Percentiles rank a stretch among this genome's conserved stretches.
Evolutionary conservation across 768 basidiomycete genomes (phyloP).

Genomic region (Amanita inopinata): DNA sequence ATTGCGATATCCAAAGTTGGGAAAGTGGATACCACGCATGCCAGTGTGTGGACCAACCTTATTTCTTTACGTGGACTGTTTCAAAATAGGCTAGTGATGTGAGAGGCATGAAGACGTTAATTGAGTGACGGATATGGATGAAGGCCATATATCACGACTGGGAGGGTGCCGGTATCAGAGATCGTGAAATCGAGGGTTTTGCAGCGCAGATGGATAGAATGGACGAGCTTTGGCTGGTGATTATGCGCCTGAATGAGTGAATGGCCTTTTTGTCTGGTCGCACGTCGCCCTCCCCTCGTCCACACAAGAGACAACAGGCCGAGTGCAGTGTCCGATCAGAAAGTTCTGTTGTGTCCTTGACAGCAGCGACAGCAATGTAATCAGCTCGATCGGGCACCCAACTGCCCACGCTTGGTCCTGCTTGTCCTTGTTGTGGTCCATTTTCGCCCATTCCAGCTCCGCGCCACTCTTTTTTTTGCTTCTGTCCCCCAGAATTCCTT

Average conservation of each 20-base stretch:
- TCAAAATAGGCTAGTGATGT: neutral
- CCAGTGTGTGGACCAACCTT: too few relatives aligned
- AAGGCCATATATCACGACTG: neutral
- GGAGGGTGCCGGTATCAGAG: too few relatives aligned
- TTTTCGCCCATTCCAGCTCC: neutral
- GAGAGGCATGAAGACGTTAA: neutral
- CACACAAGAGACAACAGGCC: neutral
- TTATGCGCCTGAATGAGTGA: neutral
- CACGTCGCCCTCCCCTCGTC: neutral
- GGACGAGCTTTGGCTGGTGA: slow-evolving; percentile 5
- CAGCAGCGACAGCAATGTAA: slow-evolving; percentile 5
- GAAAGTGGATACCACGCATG: neutral
- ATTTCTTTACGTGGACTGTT: slow-evolving; percentile 1
- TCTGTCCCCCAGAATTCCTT: slow-evolving; percentile 4
- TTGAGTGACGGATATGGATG: slow-evolving; percentile 2
- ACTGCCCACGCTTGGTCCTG: neutral
- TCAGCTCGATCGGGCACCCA: slow-evolving; percentile 3
- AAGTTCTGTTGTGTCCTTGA: slow-evolving; percentile 2
- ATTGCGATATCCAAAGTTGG: neutral
- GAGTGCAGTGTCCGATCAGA: slow-evolving; percentile 7
- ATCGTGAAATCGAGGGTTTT: slow-evolving; percentile 5
- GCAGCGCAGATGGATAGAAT: too few relatives aligned
- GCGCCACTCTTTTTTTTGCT: neutral
- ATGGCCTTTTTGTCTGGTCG: neutral
- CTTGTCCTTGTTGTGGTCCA: neutral